Conservation (phyloP, 805 yeast species). For the Wickerhamomyces subpelliculosus region DNA sequence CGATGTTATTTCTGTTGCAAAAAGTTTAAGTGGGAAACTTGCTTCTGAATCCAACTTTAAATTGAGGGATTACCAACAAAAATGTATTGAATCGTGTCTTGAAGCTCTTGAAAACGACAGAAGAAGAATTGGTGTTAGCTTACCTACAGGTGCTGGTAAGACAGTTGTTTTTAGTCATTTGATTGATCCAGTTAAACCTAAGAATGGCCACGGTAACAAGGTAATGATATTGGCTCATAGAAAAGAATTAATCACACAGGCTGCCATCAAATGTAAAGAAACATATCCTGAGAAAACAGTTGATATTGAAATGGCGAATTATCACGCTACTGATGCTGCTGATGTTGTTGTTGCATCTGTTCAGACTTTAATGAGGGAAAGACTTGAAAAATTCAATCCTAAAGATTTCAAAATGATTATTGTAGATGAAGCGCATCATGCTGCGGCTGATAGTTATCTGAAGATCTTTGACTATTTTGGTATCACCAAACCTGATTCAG, state of each 20-base stretch:
- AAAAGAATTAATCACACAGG: slow-evolving; percentile 71
- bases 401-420: slow-evolving; percentile 62
- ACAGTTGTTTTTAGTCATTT: slow-evolving; percentile 69
- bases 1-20: no score
- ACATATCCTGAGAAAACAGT: no score
- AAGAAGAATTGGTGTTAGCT: slow-evolving; percentile 66
- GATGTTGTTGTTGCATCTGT: slow-evolving; percentile 77
- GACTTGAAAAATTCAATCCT: slow-evolving; percentile 52
- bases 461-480: slow-evolving; percentile 51
- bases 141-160: slow-evolving; percentile 95
- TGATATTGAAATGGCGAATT: slow-evolving; percentile 61
- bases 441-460: slow-evolving; percentile 64
- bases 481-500: slow-evolving; percentile 25
- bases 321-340: slow-evolving; percentile 32
- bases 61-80: slow-evolving; percentile 56
- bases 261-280: slow-evolving; percentile 23
- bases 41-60: not conserved
- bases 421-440: slow-evolving; percentile 91
- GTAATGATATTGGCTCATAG: slow-evolving; percentile 71
- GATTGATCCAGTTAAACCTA: slow-evolving; percentile 36
- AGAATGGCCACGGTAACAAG: slow-evolving; percentile 24
- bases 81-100: slow-evolving; percentile 55
- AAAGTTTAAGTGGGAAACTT: not conserved
- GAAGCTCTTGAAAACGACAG: slow-evolving; percentile 37
- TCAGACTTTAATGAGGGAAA: slow-evolving; percentile 47